Conservation (phyloP, 75 land plant genomes). For the Pinus tabuliformis region DNA sequence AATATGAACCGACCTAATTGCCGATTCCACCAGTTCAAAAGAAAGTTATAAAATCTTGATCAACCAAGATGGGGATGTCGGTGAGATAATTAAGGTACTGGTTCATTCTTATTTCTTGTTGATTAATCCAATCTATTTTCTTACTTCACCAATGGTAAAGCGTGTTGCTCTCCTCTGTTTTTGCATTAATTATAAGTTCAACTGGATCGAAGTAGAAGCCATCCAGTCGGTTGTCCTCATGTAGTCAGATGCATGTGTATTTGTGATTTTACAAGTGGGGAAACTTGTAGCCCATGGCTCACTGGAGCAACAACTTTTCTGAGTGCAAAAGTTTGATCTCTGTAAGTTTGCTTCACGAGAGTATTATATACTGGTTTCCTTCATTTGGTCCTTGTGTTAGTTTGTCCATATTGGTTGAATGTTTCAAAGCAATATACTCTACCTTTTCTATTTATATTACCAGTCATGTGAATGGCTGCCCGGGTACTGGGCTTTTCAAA, state of each 20-base stretch:
- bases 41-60: slow-evolving; percentile 26
- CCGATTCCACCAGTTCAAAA: too few species aligned
- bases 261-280: slow-evolving; percentile 62
- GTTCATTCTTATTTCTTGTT: background rate
- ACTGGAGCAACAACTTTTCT: slow-evolving; percentile 63
- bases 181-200: slow-evolving; percentile 29
- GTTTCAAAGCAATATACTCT: background rate
- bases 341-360: slow-evolving; percentile 25
- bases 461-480: too few species aligned
- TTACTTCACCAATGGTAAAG: background rate
- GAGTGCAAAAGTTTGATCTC: slow-evolving; percentile 67
- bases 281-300: slow-evolving; percentile 49
- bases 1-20: too few species aligned
- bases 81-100: slow-evolving; percentile 71
- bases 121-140: background rate
- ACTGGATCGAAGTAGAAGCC: slow-evolving; percentile 66
- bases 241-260: slow-evolving; percentile 58
- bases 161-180: background rate
- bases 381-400: background rate
- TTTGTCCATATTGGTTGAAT: background rate
- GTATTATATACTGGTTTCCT: too few species aligned
- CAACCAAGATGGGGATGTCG: slow-evolving; percentile 51
- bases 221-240: slow-evolving; percentile 50
- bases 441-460: too few species aligned
- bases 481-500: too few species aligned